Evolutionary conservation across 352 stramenopile genomes (phyloP), one percentile per base, ranked within the genome.

Genomic region (Phytophthora meadii): DNA sequence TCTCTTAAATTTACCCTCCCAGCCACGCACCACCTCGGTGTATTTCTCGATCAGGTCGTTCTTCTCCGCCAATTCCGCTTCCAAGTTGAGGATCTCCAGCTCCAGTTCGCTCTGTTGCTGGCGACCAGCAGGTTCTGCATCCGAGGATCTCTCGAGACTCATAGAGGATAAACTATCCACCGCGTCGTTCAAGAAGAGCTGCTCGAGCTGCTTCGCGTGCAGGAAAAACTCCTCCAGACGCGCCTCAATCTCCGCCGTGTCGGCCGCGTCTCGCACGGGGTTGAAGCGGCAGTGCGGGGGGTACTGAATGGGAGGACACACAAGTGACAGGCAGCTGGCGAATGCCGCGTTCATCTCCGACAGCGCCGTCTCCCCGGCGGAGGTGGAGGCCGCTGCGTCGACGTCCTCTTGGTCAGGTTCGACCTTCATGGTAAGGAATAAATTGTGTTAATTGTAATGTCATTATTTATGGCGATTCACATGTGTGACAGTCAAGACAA

Each of bases 41-140:
- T 94, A 94, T 60, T 94, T 94, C 15, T 94, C 86, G 40, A 94
- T 87, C 47, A 94, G 58, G 39, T 94, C 86, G 72, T 90, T 92
- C 69, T 94, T 94, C 73, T 94, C 86, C 8, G 64, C 78, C 51
- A 94, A 65, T 53, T 94, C 86, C 48, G 74, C 75, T 60, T 94
- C 86, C 6, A 94, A 65, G 51, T 89, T 78, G 40, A 87, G 61
- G 42, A 94, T 88, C 74, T 94, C 86, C 32, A 81, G 66, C 70
- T 92, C 86, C 39, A 94, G 66, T 22, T 93, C 84, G 65, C 73
- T 76, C 46, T 71, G 72, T 36, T 80, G 64, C 52, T 74, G 59
- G 22, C 44, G 41, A 5, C 39, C 64, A 3, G 34, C 46, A 17
- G 34, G 14, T 28, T 61, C 51, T 22, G 15, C 45, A 7, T 64